These are phyloP conservation scores for Globisporangium parvum DNA, from an alignment of 352 stramenopile genomes.

Conservation along the genomic window DNA sequence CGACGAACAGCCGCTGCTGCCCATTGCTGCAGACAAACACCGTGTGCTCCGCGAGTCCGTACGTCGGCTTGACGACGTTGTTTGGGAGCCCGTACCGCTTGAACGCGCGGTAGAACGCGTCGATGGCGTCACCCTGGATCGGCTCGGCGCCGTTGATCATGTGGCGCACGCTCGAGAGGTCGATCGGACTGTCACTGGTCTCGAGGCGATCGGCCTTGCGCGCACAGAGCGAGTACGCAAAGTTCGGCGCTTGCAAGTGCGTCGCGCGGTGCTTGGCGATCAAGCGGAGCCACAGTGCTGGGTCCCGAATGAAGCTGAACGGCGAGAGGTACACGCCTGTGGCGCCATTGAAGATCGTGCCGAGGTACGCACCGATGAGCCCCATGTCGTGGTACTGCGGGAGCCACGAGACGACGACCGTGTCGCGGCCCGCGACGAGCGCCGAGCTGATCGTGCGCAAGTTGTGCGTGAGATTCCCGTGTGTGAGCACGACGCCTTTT, in stretches of 20 bases:
- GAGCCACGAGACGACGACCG: conserved; percentile 96
- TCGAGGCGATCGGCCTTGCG: conserved; percentile 87
- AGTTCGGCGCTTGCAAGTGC: conserved; percentile 98
- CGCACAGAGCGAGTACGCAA: conserved; percentile 95
- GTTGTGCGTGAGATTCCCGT: conserved; percentile 97
- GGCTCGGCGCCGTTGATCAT: conserved; percentile 99
- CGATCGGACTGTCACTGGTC: conserved; percentile 35
- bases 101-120: conserved; percentile 89
- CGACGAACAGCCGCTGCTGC: conserved; percentile 81
- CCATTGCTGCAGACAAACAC: conserved; percentile 97
- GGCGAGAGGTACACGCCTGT: conserved; percentile 97
- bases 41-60: conserved; percentile 99
- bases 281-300: conserved; percentile 93
- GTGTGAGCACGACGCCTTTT: conserved; percentile 98
- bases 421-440: conserved; percentile 85
- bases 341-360: conserved; percentile 82
- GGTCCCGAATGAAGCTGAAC: conserved; percentile 96
- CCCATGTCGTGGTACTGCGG: conserved; percentile 99
- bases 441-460: conserved; percentile 93
- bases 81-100: conserved; percentile 73
- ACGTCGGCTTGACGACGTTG: conserved; percentile 94
- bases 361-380: conserved; percentile 93
- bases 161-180: conserved; percentile 92
- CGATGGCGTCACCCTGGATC: conserved; percentile 86
- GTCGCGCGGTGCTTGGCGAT: conserved; percentile 87